Base-by-base conservation (phyloP, 768 basidiomycete species). In the Multifurca ochricompacta region DNA sequence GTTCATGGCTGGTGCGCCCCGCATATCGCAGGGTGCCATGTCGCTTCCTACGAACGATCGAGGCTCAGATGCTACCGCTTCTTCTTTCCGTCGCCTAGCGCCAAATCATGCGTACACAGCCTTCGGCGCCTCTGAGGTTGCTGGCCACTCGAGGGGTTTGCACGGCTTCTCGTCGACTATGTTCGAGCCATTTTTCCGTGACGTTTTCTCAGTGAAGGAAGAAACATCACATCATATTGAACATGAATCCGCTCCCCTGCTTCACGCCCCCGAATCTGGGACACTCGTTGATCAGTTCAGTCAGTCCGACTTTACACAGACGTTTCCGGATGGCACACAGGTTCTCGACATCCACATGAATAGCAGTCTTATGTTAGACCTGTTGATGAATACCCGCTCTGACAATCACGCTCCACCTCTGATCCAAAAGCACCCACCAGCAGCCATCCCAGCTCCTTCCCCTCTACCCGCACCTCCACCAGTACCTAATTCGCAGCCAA, bases 101-200 rank as follows among this genome's bases (percentile, higher is more conserved):
- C 46, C n/a, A 3, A 42, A 50, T 18, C 50, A 54, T 13, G 58
- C 58, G 8, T 58, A 45, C 23, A 34, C 49, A 23, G 27, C 52
- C 27, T 53, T 50, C 6, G 44, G 47, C 39, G 48, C 47, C 21
- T 59, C 60, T 21, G 59, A 54, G 11, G 18, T 41, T 30, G 49
- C 45, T 36, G 52, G 48, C 28, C 53, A 44, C 53, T 56, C 50
- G 36, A 54, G 40, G 37, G 51, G 8, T 25, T 44, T 51, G 47
- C 50, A 39, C 14, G 60, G 50, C 6, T 64, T 66, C 58, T 65
- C 63, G 0, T 58, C 54, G 25, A 58, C 64, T n/a, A 62, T 68
- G 61, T 67, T 69, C 52, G 63, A 69, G 51, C 62, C 62, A 52
- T 65, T 69, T 59, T 67, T 69, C 49, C 59, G 60, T 31, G 64